These are phyloP conservation scores for Saccharomycopsis guyanensis DNA, from an alignment of 805 yeast genomes.

Conservation along the genomic window DNA sequence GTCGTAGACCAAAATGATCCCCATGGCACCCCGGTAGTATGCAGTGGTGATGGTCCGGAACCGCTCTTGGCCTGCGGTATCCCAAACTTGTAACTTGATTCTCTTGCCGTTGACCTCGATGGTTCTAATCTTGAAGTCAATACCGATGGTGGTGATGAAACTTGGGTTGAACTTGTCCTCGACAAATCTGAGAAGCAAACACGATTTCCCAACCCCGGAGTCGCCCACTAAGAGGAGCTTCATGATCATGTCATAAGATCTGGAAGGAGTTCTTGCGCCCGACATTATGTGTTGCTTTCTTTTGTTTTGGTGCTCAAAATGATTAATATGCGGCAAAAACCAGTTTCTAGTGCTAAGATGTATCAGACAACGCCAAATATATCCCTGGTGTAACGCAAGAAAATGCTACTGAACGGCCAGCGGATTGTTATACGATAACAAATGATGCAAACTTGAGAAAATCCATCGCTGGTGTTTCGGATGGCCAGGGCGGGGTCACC, in stretches of 20 bases:
- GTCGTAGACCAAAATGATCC: slow-evolving; percentile 76
- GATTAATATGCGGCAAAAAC: too few species aligned
- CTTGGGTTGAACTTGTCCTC: slow-evolving; percentile 96
- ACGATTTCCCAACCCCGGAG: slow-evolving; percentile 85
- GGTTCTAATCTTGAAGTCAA: slow-evolving; percentile 85
- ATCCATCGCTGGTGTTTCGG: too few species aligned
- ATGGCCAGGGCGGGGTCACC: too few species aligned
- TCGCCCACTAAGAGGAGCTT: slow-evolving; percentile 91
- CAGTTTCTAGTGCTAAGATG: too few species aligned
- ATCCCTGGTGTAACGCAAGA: too few species aligned
- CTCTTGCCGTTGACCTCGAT: slow-evolving; percentile 95
- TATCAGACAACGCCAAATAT: too few species aligned
- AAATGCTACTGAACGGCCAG: too few species aligned
- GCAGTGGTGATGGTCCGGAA: slow-evolving; percentile 97
- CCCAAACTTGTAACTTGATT: slow-evolving; percentile 97
- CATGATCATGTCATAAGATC: slow-evolving; percentile 84
- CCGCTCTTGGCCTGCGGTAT: slow-evolving; percentile 98
- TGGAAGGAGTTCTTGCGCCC: slow-evolving; percentile 27
- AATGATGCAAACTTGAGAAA: too few species aligned
- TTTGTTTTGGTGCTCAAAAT: too few species aligned
- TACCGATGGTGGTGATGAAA: slow-evolving; percentile 95
- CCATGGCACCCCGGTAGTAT: slow-evolving; percentile 88
- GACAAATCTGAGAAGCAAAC: slow-evolving; percentile 84
- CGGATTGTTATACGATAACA: too few species aligned
- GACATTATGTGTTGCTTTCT: slow-evolving; percentile 16